Evolutionary conservation across 176 grass and related monocot species (phyloP), one percentile per base, ranked within the genome.

Genomic region (Aegilops sharonensis): DNA sequence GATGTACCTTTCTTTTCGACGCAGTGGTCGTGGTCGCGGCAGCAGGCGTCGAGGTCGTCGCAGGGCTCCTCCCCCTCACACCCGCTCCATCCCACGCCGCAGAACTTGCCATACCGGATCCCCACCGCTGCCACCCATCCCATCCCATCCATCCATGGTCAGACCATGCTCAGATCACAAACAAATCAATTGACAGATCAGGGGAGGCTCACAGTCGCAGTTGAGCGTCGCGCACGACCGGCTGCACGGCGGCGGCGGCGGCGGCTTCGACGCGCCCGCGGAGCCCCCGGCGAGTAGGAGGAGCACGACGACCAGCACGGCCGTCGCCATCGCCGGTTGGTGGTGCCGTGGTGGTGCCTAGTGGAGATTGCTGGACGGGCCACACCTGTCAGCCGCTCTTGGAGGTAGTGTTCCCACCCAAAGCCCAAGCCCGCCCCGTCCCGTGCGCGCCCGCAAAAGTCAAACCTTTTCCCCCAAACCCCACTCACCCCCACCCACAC

Each of bases 1-100:
- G n/a, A n/a, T n/a, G n/a, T n/a, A n/a, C n/a, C n/a, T 94, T 98
- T 98, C 48, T 91, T 94, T 23, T 92, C 93, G 62, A 98, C 88
- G 78, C 96, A 98, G 52, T 83, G 14, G 24, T 98, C 93, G 64
- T 95, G 93, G 37, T 84, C 81, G 59, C 30, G 30, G 90, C 96
- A 95, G 78, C 90, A 98, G 30, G 92, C 96, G 43, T 95, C 93
- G 68, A 98, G 96, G 64, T 98, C 96, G 61, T 98, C 96, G 39
- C 96, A 98, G 37, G 96, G 96, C 29, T 98, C 89, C 86, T 98
- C 96, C 24, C 93, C 11, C 1, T 94, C 82, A 50, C 96, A 98
- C 50, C 93, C 92, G 31, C 90, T 91, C 96, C 93, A 95, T 5
- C 88, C 93, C 96, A 43, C 91, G 92, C 42, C 92, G 72, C 93